Base-by-base conservation (phyloP, 1,284 basidiomycete species). In the Rhizopogon hawkerae region DNA sequence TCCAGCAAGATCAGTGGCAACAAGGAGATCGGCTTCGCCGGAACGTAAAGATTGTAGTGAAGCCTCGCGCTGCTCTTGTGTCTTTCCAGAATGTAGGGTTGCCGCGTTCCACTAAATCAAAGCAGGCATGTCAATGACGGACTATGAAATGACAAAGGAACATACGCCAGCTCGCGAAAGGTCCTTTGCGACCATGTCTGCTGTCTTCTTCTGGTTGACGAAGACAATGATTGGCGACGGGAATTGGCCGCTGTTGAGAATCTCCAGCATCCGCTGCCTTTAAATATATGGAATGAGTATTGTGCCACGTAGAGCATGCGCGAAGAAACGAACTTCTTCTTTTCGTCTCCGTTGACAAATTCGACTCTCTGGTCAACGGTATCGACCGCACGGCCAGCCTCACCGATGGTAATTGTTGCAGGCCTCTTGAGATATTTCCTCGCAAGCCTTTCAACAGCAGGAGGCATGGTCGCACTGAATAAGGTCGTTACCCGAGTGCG, bases 161-260 rank as follows among this genome's bases (percentile, higher is more conserved):
- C 78, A 44, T 65, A 91, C 82, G 37, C 90, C 90, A 35, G 84
- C 86, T 49, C 91, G 85, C 47, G 84, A 81, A 6, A 98, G 74
- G 61, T 96, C 93, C 65, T 91, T 91, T 35, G 91, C 87, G 18
- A 99, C 89, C 81, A 91, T 87, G 63, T 99, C 95, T 39, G 94
- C 95, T 5, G 91, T 94, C 76, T 95, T 95, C 77, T 98, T 98
- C 69, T 98, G 94, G 69, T 98, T 98, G 74, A 97, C 93, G 70
- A 98, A 99, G 10, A 95, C 89, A 57, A 99, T 98, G 61, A 98
- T 98, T 1, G 96, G 96, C 23, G 95, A 83, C 23, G 82, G 69
- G 67, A 86, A 91, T 48, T 79, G 75, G 35, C 82, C 84, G 53
- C 80, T 85, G 70, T 92, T 90, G 64, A 99, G 83, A 58, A 98